A percentile compares a stretch with the other conserved stretches of the same genome.
Conservation (phyloP, 2,329 filamentous ascomycete species). For the Helminthosporium solani region DNA sequence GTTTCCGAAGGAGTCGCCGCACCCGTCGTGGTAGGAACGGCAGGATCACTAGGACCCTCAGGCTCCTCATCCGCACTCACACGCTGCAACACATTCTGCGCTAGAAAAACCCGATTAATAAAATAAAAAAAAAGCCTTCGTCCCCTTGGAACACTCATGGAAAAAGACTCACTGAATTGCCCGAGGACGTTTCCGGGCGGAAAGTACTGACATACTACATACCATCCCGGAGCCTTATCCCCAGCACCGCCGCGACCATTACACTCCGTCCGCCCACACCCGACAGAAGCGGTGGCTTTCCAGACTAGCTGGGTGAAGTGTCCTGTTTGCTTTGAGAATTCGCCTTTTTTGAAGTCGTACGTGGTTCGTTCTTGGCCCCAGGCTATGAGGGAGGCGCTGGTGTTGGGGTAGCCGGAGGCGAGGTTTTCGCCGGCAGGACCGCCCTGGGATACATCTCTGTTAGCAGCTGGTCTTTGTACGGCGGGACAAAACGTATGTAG, state of each 20-base stretch:
- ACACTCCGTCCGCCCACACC: slow-evolving; percentile 24
- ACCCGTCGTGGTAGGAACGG: slow-evolving; percentile 5
- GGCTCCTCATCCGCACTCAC: slow-evolving; percentile 8
- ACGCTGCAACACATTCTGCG: slow-evolving; percentile 31
- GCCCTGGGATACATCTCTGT: slow-evolving; percentile 36
- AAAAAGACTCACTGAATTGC: slow-evolving; percentile 12
- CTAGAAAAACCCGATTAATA: neutral
- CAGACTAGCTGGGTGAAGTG: slow-evolving; percentile 33
- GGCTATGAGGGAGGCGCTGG: slow-evolving; percentile 59
- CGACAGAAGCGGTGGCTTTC: slow-evolving; percentile 20
- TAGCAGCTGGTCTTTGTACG: too few relatives aligned
- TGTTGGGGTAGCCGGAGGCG: slow-evolving; percentile 65
- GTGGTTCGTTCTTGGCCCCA: slow-evolving; percentile 63
- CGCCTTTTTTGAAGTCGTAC: slow-evolving; percentile 61
- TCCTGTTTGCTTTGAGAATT: slow-evolving; percentile 46
- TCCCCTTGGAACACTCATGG: neutral
- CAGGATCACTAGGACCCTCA: slow-evolving; percentile 10
- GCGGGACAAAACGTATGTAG: too few relatives aligned
- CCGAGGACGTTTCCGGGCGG: slow-evolving; percentile 42
- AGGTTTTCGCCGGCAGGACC: slow-evolving; percentile 75
- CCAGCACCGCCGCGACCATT: slow-evolving; percentile 14
- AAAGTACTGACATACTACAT: slow-evolving; percentile 42
- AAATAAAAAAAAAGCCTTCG: neutral
- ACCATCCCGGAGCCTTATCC: slow-evolving; percentile 25
- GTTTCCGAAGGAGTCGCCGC: neutral